Evolutionary conservation across 345 rosid genomes (phyloP).

Genomic region (Citropsis articulata): DNA sequence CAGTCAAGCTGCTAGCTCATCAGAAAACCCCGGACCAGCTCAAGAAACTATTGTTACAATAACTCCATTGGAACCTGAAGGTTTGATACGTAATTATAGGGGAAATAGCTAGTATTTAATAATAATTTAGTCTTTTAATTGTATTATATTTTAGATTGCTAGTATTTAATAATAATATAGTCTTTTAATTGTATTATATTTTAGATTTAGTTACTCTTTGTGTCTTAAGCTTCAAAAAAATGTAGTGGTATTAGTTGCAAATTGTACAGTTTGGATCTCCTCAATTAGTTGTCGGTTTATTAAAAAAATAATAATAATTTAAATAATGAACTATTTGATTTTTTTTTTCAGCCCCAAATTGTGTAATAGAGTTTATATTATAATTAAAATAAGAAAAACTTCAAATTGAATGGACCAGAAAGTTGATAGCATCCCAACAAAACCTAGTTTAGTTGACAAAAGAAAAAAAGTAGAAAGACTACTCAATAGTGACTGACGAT

Average conservation of each 20-base stretch:
- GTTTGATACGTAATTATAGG: conserved; percentile 39
- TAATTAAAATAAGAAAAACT: neutral
- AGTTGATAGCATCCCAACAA: conserved; percentile 1
- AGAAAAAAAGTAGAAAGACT: conserved; percentile 21
- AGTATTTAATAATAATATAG: neutral
- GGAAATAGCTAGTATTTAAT: conserved; percentile 20
- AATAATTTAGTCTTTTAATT: conserved; percentile 2
- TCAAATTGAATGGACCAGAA: neutral
- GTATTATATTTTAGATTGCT: conserved; percentile 21
- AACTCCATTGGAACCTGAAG: conserved; percentile 59
- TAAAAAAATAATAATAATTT: too few species aligned
- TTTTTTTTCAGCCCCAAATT: neutral
- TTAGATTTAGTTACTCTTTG: conserved; percentile 19
- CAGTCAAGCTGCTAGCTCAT: conserved; percentile 31
- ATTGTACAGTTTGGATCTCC: conserved; percentile 18
- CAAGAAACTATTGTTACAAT: conserved; percentile 37
- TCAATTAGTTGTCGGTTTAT: too few species aligned
- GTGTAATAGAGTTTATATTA: neutral
- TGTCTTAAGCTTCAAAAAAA: conserved; percentile 9
- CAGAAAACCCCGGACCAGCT: conserved; percentile 26
- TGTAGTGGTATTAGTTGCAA: conserved; percentile 20
- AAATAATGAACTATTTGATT: conserved; percentile 21
- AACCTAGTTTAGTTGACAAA: conserved; percentile 16
- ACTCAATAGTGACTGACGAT: conserved; percentile 13
- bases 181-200: conserved; percentile 14